Conservation (phyloP, 805 yeast genomes). For the Candida vartiovaarae region DNA sequence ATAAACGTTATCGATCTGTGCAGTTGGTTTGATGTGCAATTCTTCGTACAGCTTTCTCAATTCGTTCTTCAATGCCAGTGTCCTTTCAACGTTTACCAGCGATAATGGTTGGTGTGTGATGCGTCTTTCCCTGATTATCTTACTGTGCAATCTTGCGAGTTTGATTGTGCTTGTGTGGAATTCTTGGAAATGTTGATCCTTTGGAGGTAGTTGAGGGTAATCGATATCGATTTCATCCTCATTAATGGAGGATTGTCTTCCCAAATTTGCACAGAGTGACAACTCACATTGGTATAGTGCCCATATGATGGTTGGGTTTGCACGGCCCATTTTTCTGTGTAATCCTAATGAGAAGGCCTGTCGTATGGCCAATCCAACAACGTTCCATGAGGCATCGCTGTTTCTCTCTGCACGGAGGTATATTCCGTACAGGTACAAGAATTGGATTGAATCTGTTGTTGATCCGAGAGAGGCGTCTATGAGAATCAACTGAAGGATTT, state of each 20-base stretch:
- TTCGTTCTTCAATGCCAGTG: slow-evolving; percentile 29
- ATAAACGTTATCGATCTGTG: slow-evolving; percentile 25
- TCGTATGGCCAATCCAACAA: slow-evolving; percentile 39
- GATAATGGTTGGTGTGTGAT: slow-evolving; percentile 33
- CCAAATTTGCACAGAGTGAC: slow-evolving; percentile 36
- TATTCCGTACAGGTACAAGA: slow-evolving; percentile 34
- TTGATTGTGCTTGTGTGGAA: slow-evolving; percentile 30
- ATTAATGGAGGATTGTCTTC: slow-evolving; percentile 37
- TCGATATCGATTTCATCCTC: slow-evolving; percentile 39
- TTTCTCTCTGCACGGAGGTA: slow-evolving; percentile 38
- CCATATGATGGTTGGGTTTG: slow-evolving; percentile 29
- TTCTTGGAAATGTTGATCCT: slow-evolving; percentile 22
- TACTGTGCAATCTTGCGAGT: slow-evolving; percentile 31
- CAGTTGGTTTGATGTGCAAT: slow-evolving; percentile 25
- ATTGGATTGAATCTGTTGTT: slow-evolving; percentile 36
- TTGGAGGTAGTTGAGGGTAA: slow-evolving; percentile 25
- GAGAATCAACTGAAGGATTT: slow-evolving; percentile 34
- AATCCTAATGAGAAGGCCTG: slow-evolving; percentile 44
- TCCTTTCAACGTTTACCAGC: slow-evolving; percentile 33
- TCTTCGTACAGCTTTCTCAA: slow-evolving; percentile 29
- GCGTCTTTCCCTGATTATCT: slow-evolving; percentile 34
- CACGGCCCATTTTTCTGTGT: slow-evolving; percentile 26
- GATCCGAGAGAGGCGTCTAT: slow-evolving; percentile 39
- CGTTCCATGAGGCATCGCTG: slow-evolving; percentile 42
- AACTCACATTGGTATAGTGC: slow-evolving; percentile 36